Evolutionary conservation across 2,329 filamentous ascomycete genomes (phyloP), one percentile per base, ranked within the genome.

Genomic region (Hortaea sp.): DNA sequence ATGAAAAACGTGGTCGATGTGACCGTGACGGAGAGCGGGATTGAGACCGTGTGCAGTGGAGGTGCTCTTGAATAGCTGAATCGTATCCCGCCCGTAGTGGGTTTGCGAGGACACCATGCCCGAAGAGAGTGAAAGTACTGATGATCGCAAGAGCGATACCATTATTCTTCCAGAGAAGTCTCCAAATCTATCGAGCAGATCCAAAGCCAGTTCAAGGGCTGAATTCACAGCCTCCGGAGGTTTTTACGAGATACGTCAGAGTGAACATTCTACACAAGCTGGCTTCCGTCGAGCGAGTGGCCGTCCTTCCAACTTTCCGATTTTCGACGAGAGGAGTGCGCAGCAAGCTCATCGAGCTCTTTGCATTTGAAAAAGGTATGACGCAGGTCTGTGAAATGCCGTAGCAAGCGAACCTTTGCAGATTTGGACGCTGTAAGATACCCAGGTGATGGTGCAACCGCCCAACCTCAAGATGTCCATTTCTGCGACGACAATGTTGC

Each of bases 361-460:
- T 73, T 0, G 84, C 80, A n/a, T 79, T 81, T 0, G 65, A 60
- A 48, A 90, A 90, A 0, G 81, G 80, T 2, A 79, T 72, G 0
- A 77, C 70, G 0, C 85, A 84, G 28, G 79, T 85, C 0, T 90
- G 70, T 0, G 81, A 80, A 50, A 86, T 86, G 0, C 74, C 67
- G 53, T 88, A 90, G 49, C 79, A 85, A 56, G 78, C 88, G 0
- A 89, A 64, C 59, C 90, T 85, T 46, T 83, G 78, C 0, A 88
- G 64, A 0, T 85, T 81, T 0, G 84, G 83, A 0, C 84, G 68
- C 0, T 85, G 82, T 0, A 90, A 63, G 28, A 90, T 89, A 0
- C 88, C 90, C 0, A 95, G 69, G 57, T 95, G 88, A 54, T 97
- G 88, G 49, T 95, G 92, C 0, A 97, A 71, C 0, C 89, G 74